Evolutionary conservation across 768 basidiomycete species (phyloP), one percentile per base, ranked within the genome.

Genomic region (Calvatia gigantea): DNA sequence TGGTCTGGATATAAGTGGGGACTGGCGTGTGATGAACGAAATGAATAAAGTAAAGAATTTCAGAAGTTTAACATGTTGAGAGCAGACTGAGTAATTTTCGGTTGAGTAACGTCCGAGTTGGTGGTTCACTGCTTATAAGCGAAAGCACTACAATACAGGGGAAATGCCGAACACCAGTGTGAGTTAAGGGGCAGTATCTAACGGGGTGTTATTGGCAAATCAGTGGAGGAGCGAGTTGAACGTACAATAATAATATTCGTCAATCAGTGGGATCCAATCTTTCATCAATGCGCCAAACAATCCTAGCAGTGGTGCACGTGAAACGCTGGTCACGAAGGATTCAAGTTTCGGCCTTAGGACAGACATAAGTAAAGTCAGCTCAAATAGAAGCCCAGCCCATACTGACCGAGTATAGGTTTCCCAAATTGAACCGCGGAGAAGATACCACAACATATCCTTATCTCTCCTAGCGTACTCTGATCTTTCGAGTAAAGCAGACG

Each of bases 171-270:
- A 31, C 39, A 54, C 32, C 42, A 43, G 35, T 31, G 25, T 27
- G 31, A 49, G 47, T 62, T 71, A 77, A 54, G 75, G 74, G 61
- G 74, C 74, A 44, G 75, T 77, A 63, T 77, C 75, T 77, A 58
- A 23, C 17, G 29, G 29, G 11, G 33, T n/a, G 15, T 43, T 21
- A 6, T 48, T 39, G 25, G 57, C 21, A 29, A 31, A 25, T 21
- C 15, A 53, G n/a, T 11, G n/a, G 27, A 32, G 47, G 28, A 23
- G 23, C 25, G 31, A 51, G n/a, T 9, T 7, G 35, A 38, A 77
- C 91, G 58, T 65, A 91, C 91, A 94, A 77, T 94, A 94, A 74
- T 94, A 86, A 72, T 94, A 94, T 65, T 90, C 89, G 67, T 94
- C 84, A 58, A 94, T 89, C 66, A 94, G 72, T 17, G 91, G 92